phyloP scores from a whole-genome alignment of 1,284 basidiomycete genomes.

The Caloboletus inedulis region DNA sequence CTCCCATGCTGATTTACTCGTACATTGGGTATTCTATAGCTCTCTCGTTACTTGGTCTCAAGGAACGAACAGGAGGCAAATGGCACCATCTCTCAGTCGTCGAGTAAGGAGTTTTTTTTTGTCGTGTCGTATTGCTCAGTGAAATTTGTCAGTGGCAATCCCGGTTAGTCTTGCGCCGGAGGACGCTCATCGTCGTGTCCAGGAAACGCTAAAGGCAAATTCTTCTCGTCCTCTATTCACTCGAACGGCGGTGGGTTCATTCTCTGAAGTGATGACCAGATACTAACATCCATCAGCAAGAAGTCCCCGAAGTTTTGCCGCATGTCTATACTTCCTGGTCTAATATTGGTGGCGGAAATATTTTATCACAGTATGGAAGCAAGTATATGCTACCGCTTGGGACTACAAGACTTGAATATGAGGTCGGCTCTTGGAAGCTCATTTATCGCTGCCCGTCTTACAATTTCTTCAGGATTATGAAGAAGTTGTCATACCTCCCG shows the following conservation, averaged over 20 bases:
- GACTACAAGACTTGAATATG: slow-evolving; percentile 65
- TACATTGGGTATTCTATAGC: slow-evolving; percentile 8
- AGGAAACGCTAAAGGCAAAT: slow-evolving; percentile 61
- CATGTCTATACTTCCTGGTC: slow-evolving; percentile 84
- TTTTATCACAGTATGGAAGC: slow-evolving; percentile 71
- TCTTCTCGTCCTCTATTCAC: slow-evolving; percentile 68
- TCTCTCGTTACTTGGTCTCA: slow-evolving; percentile 14
- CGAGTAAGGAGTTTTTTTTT: slow-evolving; percentile 11
- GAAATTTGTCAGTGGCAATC: slow-evolving; percentile 10
- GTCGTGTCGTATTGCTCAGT: not conserved
- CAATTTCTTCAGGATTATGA: slow-evolving; percentile 52
- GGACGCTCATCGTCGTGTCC: slow-evolving; percentile 63
- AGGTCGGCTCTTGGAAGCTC: slow-evolving; percentile 43
- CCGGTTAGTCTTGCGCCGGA: slow-evolving; percentile 44
- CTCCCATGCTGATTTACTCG: not conserved
- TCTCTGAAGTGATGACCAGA: not conserved
- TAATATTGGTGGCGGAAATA: slow-evolving; percentile 50
- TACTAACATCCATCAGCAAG: slow-evolving; percentile 41
- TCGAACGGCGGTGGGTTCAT: slow-evolving; percentile 48
- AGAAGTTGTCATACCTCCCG: slow-evolving; percentile 90
- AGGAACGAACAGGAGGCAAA: not conserved
- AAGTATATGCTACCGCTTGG: slow-evolving; percentile 85
- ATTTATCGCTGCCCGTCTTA: slow-evolving; percentile 1
- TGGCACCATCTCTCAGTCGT: slow-evolving; percentile 1
- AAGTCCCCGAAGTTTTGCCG: slow-evolving; percentile 69